A percentile compares a stretch with the other conserved stretches of the same genome.
These are phyloP conservation scores for Hanseniaspora clermontiae DNA, from an alignment of 805 yeast genomes.

Conservation along the genomic window DNA sequence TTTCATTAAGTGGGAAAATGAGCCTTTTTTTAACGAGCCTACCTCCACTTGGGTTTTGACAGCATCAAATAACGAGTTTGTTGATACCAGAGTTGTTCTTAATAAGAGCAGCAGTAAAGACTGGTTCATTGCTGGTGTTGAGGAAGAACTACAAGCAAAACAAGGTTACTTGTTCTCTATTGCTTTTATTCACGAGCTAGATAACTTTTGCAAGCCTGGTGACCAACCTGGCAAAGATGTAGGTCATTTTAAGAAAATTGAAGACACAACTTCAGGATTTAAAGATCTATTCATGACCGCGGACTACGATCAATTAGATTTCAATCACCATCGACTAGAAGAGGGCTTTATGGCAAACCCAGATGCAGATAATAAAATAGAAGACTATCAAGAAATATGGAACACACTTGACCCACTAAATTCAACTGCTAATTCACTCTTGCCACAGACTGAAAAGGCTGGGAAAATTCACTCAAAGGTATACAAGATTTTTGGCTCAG, in stretches of 20 bases:
- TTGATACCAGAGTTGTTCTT: conserved; percentile 30
- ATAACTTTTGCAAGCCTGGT: conserved; percentile 12
- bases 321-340: conserved; percentile 30
- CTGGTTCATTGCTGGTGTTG: conserved; percentile 24
- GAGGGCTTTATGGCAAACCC: conserved; percentile 41
- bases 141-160: conserved; percentile 22
- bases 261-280: conserved; percentile 19
- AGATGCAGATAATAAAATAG: conserved; percentile 28
- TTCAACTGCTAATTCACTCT: conserved; percentile 25
- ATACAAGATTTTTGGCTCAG: not conserved
- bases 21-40: conserved; percentile 29
- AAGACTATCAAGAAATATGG: conserved; percentile 45
- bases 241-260: conserved; percentile 35
- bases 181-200: conserved; percentile 10
- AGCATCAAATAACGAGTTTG: conserved; percentile 35
- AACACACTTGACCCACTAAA: conserved; percentile 34
- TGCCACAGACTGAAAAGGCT: not conserved
- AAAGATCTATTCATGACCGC: not conserved
- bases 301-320: not conserved
- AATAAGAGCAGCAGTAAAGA: conserved; percentile 7
- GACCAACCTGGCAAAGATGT: conserved; percentile 27
- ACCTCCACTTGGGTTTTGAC: conserved; percentile 40
- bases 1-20: conserved; percentile 40
- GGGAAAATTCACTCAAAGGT: conserved; percentile 13
- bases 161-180: conserved; percentile 13